Conservation (phyloP, 208 protist genomes). For the Trypanosoma platydactyli region DNA sequence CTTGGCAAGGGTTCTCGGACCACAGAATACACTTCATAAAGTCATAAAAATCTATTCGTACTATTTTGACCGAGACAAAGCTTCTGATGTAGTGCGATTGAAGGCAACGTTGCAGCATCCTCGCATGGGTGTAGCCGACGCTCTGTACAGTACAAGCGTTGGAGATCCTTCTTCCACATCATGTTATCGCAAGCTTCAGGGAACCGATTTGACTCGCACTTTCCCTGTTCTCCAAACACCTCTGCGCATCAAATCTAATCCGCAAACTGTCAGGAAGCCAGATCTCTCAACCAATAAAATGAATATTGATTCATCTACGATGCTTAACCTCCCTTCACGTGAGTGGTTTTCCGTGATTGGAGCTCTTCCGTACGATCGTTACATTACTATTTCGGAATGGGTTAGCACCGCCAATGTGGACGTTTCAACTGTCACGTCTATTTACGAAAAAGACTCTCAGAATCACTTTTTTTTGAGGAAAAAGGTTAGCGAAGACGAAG, state of each 20-base stretch:
- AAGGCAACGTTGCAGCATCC: slow-evolving; percentile 38
- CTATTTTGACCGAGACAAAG: slow-evolving; percentile 61
- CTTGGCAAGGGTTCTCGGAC: slow-evolving; percentile 38
- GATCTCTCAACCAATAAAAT: background rate
- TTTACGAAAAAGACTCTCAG: slow-evolving; percentile 1
- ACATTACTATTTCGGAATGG: slow-evolving; percentile 21
- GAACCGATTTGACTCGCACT: slow-evolving; percentile 27
- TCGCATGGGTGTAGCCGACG: slow-evolving; percentile 48
- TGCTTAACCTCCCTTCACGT: background rate
- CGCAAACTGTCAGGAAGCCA: background rate
- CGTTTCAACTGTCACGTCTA: background rate
- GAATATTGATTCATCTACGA: background rate
- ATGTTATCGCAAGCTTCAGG: slow-evolving; percentile 16
- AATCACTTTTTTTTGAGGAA: slow-evolving; percentile 21
- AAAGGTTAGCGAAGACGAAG: background rate
- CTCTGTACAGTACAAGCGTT: slow-evolving; percentile 42
- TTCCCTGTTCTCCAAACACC: slow-evolving; percentile 37
- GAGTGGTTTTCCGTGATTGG: slow-evolving; percentile 21
- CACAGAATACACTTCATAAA: slow-evolving; percentile 45
- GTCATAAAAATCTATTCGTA: slow-evolving; percentile 71
- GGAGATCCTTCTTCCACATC: slow-evolving; percentile 22
- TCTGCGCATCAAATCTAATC: slow-evolving; percentile 15
- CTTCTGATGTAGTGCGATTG: slow-evolving; percentile 45
- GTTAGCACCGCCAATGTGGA: background rate
- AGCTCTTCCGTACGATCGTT: slow-evolving; percentile 17